Evolutionary conservation across 2,329 filamentous ascomycete species (phyloP).

Genomic region (Chalara sp.): DNA sequence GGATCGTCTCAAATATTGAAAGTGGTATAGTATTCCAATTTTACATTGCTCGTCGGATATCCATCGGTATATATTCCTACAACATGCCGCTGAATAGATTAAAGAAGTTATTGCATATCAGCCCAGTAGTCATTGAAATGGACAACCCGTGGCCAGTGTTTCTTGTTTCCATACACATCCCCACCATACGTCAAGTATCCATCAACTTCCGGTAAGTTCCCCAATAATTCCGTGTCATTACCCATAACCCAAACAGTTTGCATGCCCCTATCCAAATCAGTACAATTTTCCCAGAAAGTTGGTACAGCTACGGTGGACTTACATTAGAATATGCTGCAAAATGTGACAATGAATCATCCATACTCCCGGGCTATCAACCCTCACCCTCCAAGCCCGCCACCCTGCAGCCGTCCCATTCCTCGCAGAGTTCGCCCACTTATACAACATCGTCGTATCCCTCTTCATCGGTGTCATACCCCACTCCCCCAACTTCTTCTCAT

Average conservation of each 20-base stretch:
- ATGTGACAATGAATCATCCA: constrained; percentile 47
- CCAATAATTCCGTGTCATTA: constrained; percentile 18
- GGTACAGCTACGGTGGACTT: constrained; percentile 29
- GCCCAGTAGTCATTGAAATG: neutral
- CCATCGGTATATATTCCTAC: too few relatives aligned
- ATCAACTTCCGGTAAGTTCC: constrained; percentile 18
- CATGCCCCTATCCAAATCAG: constrained; percentile 26
- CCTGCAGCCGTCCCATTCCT: constrained; percentile 29
- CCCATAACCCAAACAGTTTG: constrained; percentile 32
- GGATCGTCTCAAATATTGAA: too few relatives aligned
- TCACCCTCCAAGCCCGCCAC: constrained; percentile 44
- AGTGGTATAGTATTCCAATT: too few relatives aligned
- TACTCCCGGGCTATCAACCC: constrained; percentile 38
- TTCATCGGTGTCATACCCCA: constrained; percentile 12
- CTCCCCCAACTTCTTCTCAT: constrained; percentile 30
- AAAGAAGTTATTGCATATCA: neutral
- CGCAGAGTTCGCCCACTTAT: constrained; percentile 34
- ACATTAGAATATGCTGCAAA: constrained; percentile 42
- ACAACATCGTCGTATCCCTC: constrained; percentile 37
- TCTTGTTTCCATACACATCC: constrained; percentile 24
- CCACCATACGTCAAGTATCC: constrained; percentile 28
- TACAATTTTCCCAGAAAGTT: neutral
- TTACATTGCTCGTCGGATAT: too few relatives aligned
- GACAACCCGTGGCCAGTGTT: constrained; percentile 2
- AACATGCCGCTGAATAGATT: too few relatives aligned